phyloP scores from a whole-genome alignment of 148 eudicot genomes.

The Camellia lanceoleosa region DNA sequence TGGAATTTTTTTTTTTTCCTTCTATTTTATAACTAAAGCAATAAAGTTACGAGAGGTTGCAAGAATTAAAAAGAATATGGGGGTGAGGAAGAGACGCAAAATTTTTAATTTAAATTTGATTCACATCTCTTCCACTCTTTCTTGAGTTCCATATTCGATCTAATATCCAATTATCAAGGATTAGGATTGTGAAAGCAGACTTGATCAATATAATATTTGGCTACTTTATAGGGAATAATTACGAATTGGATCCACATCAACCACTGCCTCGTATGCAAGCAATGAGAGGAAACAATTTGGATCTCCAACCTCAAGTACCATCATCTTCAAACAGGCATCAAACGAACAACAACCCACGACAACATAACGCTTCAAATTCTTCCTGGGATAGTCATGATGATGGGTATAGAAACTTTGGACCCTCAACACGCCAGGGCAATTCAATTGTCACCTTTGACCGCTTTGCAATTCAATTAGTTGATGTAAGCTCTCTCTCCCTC shows the following conservation, averaged over 20 bases:
- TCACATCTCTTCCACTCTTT: background rate
- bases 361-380: background rate
- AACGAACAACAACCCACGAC: background rate
- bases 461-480: background rate
- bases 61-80: background rate
- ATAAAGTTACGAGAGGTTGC: background rate
- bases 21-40: no score
- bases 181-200: background rate
- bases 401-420: background rate
- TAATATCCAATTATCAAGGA: background rate
- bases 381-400: background rate
- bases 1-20: no score
- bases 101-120: background rate
- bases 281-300: background rate
- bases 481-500: background rate
- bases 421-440: background rate
- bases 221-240: background rate
- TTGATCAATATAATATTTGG: background rate
- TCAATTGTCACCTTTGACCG: background rate
- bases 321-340: constrained; percentile 2
- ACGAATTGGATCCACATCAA: background rate
- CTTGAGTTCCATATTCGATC: background rate
- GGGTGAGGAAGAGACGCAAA: background rate
- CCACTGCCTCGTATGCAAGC: background rate
- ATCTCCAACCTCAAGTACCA: constrained; percentile 1